A percentile compares a stretch with the other conserved stretches of the same genome.
phyloP scores from a whole-genome alignment of 108 stramenopile species.

The Skeletonema grethae region DNA sequence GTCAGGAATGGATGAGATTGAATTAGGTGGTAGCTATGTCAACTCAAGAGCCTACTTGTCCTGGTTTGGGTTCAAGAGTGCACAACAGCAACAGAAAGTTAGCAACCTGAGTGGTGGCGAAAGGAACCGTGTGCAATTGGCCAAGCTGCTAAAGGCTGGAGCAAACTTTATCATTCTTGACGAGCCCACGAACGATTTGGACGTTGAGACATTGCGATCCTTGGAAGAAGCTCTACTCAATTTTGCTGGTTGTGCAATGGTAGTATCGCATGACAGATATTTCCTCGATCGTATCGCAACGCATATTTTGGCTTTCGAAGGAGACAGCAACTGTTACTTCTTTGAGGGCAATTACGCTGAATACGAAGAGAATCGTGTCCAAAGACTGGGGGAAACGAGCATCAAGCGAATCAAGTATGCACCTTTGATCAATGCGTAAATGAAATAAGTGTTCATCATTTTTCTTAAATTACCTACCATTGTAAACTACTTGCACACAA shows the following conservation, averaged over 20 bases:
- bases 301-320: slow-evolving; percentile 95
- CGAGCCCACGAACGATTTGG: slow-evolving; percentile 93
- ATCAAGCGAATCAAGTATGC: slow-evolving; percentile 88
- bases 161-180: slow-evolving; percentile 91
- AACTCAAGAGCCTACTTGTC: slow-evolving; percentile 85
- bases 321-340: slow-evolving; percentile 81
- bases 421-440: slow-evolving; percentile 77
- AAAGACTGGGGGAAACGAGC: slow-evolving; percentile 79
- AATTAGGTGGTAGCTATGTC: slow-evolving; percentile 80
- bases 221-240: slow-evolving; percentile 92
- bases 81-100: slow-evolving; percentile 86
- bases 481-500: slow-evolving; percentile 7
- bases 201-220: slow-evolving; percentile 85
- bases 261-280: slow-evolving; percentile 96
- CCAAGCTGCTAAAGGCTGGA: slow-evolving; percentile 86
- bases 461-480: not conserved
- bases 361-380: slow-evolving; percentile 74
- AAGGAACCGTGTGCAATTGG: slow-evolving; percentile 91
- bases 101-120: slow-evolving; percentile 91
- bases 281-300: slow-evolving; percentile 94
- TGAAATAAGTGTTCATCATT: not conserved
- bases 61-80: slow-evolving; percentile 93
- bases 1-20: slow-evolving; percentile 82
- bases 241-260: slow-evolving; percentile 94
- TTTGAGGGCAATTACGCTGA: slow-evolving; percentile 92